Percentiles rank a stretch among this genome's conserved stretches.
These are phyloP conservation scores for Deinandra increscens DNA, from an alignment of 129 eudicot genomes.

Conservation along the genomic window DNA sequence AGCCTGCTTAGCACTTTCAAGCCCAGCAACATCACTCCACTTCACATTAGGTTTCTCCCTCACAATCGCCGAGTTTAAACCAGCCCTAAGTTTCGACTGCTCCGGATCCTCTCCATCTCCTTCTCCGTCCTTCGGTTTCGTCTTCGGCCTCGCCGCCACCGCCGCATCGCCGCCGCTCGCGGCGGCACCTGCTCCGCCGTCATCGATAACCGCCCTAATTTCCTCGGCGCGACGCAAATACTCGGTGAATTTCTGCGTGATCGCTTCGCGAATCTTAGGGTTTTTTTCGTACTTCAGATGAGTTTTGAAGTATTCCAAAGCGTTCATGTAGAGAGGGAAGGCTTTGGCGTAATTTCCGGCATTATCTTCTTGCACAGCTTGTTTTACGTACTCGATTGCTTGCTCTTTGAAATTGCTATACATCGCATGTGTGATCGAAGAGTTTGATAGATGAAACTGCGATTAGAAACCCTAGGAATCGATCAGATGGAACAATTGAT, in stretches of 20 bases:
- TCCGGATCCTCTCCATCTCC: too few species aligned
- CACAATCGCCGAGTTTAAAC: slow-evolving; percentile 67
- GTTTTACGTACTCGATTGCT: slow-evolving; percentile 70
- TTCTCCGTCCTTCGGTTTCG: too few species aligned
- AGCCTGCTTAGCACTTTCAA: slow-evolving; percentile 82
- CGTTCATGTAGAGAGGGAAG: slow-evolving; percentile 75
- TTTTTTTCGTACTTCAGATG: slow-evolving; percentile 76
- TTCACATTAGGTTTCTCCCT: slow-evolving; percentile 75
- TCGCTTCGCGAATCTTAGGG: slow-evolving; percentile 78
- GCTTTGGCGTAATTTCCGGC: slow-evolving; percentile 78
- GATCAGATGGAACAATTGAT: too few species aligned
- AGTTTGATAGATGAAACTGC: too few species aligned
- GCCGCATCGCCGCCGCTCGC: too few species aligned
- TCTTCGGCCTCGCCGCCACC: too few species aligned
- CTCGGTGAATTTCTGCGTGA: slow-evolving; percentile 70
- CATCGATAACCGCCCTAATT: slow-evolving; percentile 65
- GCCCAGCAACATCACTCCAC: slow-evolving; percentile 85
- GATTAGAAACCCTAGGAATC: too few species aligned
- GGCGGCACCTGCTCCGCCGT: slow-evolving; percentile 55
- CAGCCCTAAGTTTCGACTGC: too few species aligned
- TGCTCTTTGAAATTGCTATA: slow-evolving; percentile 81
- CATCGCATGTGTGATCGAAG: too few species aligned
- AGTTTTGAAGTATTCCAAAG: slow-evolving; percentile 68
- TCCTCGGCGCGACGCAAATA: slow-evolving; percentile 84
- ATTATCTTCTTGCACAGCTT: slow-evolving; percentile 74